phyloP scores from a whole-genome alignment of 2,329 filamentous ascomycete species.

The Aspergillaceae sp. region DNA sequence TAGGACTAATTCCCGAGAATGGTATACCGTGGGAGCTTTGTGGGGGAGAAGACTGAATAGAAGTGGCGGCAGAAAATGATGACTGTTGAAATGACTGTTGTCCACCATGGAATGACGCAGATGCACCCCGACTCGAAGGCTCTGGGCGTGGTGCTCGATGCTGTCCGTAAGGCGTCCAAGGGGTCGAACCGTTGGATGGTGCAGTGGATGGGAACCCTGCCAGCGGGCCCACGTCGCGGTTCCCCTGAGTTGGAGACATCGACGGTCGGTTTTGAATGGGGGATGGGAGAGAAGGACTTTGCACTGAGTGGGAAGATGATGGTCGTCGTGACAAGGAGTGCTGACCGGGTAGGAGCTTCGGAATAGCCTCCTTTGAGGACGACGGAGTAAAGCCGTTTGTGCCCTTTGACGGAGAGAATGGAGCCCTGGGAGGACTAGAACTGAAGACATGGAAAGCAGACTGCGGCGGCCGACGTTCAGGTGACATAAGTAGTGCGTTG shows the following conservation, averaged over 20 bases:
- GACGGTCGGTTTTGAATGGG: constrained; percentile 39
- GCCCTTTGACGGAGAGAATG: constrained; percentile 26
- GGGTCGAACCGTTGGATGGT: constrained; percentile 19
- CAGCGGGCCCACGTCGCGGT: constrained; percentile 40
- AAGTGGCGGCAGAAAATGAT: constrained; percentile 27
- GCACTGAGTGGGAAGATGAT: constrained; percentile 34
- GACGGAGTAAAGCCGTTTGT: constrained; percentile 20
- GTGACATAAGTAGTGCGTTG: constrained; percentile 16
- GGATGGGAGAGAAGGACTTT: constrained; percentile 26
- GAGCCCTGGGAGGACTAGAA: constrained; percentile 20
- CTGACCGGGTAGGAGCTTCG: constrained; percentile 20
- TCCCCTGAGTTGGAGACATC: constrained; percentile 43
- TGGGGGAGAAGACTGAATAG: constrained; percentile 28
- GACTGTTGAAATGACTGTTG: constrained; percentile 10
- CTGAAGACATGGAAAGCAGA: constrained; percentile 9
- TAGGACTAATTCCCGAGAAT: constrained; percentile 39
- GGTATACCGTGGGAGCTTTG: constrained; percentile 29
- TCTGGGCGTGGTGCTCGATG: constrained; percentile 23
- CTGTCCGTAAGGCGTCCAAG: constrained; percentile 27
- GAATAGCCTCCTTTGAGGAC: constrained; percentile 12
- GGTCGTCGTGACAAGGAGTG: constrained; percentile 26
- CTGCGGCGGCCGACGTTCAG: constrained; percentile 21
- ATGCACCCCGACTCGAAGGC: constrained; percentile 17
- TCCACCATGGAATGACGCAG: constrained; percentile 20
- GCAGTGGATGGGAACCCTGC: constrained; percentile 33